Evolutionary conservation across 495 filamentous ascomycete species (phyloP).

Genomic region (Paragyromitra xinjiangensis): DNA sequence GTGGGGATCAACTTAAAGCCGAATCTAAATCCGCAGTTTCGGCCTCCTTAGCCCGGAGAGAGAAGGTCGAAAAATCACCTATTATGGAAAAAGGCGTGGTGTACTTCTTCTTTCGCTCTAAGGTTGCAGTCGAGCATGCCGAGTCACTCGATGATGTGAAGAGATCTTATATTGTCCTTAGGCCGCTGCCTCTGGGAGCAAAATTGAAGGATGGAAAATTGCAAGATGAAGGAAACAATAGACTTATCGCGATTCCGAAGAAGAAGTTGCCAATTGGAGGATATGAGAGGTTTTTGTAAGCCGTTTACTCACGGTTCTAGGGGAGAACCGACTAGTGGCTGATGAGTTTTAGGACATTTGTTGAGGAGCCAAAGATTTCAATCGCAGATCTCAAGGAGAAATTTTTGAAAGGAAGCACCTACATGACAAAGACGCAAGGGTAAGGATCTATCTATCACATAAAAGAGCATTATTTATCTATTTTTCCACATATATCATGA

Average conservation of each 20-base stretch:
- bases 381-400: constrained; percentile 76
- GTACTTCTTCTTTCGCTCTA: constrained; percentile 88
- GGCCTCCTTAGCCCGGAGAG: constrained; percentile 47
- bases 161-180: constrained; percentile 82
- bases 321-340: neutral
- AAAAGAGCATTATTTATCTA: neutral
- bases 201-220: constrained; percentile 73
- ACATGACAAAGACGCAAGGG: constrained; percentile 80
- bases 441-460: constrained; percentile 24
- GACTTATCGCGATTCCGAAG: constrained; percentile 83
- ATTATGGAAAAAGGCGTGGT: constrained; percentile 89
- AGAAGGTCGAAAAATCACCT: constrained; percentile 67
- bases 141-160: constrained; percentile 75
- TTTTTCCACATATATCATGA: neutral
- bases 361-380: constrained; percentile 75
- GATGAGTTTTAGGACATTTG: constrained; percentile 65
- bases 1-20: constrained; percentile 37
- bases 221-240: constrained; percentile 70
- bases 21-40: constrained; percentile 33
- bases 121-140: constrained; percentile 77
- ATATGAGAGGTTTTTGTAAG: constrained; percentile 73
- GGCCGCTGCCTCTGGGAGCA: constrained; percentile 75
- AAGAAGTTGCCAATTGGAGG: constrained; percentile 80
- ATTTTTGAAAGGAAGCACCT: constrained; percentile 72
- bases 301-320: neutral